Conservation (phyloP, 352 stramenopile species). For the Phytophthora constricta region DNA sequence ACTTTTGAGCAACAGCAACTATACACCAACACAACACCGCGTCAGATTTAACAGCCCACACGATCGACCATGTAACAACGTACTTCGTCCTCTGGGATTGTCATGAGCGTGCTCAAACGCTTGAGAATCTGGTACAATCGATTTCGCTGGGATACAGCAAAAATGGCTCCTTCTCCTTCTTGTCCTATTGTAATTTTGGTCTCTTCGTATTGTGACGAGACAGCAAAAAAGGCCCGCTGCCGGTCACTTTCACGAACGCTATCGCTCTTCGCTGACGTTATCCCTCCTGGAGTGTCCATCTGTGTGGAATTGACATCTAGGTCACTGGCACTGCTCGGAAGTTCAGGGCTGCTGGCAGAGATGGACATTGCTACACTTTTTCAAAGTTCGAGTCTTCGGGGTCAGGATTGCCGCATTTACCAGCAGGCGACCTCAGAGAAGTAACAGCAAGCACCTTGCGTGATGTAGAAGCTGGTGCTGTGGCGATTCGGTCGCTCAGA, state of each 20-base stretch:
- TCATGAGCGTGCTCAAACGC: constrained; percentile 50
- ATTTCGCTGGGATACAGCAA: constrained; percentile 61
- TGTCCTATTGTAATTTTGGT: constrained; percentile 65
- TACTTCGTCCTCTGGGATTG: constrained; percentile 67
- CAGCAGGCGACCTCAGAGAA: constrained; percentile 1
- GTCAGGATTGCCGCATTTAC: neutral
- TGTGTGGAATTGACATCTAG: neutral
- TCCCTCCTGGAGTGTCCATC: neutral
- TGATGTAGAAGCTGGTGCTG: constrained; percentile 24
- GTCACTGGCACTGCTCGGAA: neutral
- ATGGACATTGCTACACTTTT: neutral
- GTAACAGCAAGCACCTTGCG: constrained; percentile 2
- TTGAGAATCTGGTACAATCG: constrained; percentile 76
- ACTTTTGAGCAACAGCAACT: constrained; percentile 76
- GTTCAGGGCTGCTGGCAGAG: neutral
- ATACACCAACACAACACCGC: neutral
- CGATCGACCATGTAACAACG: neutral
- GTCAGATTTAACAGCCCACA: constrained; percentile 7
- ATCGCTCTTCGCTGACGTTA: neutral
- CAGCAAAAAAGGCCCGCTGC: neutral
- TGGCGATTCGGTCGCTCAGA: constrained; percentile 22
- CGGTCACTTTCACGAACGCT: neutral
- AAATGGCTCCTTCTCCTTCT: constrained; percentile 36
- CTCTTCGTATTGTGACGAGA: constrained; percentile 43
- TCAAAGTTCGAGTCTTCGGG: neutral